Base-by-base conservation (phyloP, 345 rosid genomes). In the Euclidium syriacum region DNA sequence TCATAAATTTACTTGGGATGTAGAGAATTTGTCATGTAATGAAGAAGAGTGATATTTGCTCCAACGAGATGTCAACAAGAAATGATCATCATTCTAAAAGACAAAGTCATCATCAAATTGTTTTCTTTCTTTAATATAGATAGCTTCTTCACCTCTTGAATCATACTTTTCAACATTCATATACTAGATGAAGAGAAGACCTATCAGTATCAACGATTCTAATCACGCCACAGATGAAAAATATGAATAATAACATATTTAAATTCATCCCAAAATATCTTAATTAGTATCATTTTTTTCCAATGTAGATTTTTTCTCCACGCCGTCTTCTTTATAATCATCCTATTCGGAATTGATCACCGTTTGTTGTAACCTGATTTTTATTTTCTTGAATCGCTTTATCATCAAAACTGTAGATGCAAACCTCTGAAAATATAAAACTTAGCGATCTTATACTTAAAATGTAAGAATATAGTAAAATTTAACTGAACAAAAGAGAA, bases 131-230 rank as follows among this genome's bases (percentile, higher is more conserved):
- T n/a, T 51, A 1, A 0, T 10, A 30, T 16, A 51, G 2, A 51
- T 51, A 30, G 38, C 10, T 25, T 38, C 24, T 38, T 56, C 16
- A 16, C 35, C 14, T 56, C 1, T 0, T 41, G 27, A 41, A 58
- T 58, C 63, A 58, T 58, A 17, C 5, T 41, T 6, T 40, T 8
- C 27, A 58, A 38, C 50, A 58, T 17, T 41, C 63, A 18, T 41
- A 41, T 0, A 27, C 51, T 40, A 41, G 8, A 27, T 41, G 50
- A 41, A 58, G 27, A 17, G 27, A 58, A 41, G n/a, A 1, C 0
- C 9, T 26, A 25, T 40, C 36, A 6, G 16, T 57, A 25, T 26
- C 62, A 4, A 3, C 12, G 27, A 2, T 26, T 57, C 26, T 26
- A 16, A 41, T 57, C 11, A 26, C 7, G 0, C 7, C 27, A 6